These are phyloP conservation scores for Allodekkera sacchari DNA, from an alignment of 805 yeast genomes.

Conservation along the genomic window DNA sequence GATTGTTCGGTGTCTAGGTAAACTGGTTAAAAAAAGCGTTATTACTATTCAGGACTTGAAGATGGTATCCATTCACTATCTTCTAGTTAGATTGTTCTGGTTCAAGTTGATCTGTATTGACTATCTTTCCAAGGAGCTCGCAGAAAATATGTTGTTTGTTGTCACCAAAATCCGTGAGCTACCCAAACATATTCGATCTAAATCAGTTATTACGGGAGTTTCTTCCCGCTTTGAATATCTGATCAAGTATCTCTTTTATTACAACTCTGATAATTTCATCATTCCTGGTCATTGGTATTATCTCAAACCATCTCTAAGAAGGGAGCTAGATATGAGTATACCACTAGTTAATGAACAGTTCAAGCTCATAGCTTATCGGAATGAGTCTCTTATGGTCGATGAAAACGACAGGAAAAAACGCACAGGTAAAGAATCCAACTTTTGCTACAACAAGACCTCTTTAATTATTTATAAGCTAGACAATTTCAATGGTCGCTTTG, in stretches of 20 bases:
- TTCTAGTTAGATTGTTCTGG: slow-evolving; percentile 67
- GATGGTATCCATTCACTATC: slow-evolving; percentile 26
- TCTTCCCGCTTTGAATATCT: slow-evolving; percentile 23
- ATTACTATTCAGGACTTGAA: slow-evolving; percentile 14
- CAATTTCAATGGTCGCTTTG: slow-evolving; percentile 8
- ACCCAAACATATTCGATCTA: slow-evolving; percentile 9
- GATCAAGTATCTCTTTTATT: slow-evolving; percentile 35
- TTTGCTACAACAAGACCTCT: slow-evolving; percentile 11
- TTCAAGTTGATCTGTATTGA: slow-evolving; percentile 48
- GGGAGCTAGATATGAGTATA: slow-evolving; percentile 26
- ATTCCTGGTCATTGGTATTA: slow-evolving; percentile 56
- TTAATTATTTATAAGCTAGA: slow-evolving; percentile 22
- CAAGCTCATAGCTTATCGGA: slow-evolving; percentile 55
- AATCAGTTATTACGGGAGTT: slow-evolving; percentile 13
- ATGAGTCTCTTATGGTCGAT: slow-evolving; percentile 61
- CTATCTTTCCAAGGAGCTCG: slow-evolving; percentile 53
- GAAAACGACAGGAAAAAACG: slow-evolving; percentile 11
- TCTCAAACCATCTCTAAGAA: slow-evolving; percentile 40
- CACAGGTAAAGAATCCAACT: slow-evolving; percentile 1
- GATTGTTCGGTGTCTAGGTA: slow-evolving; percentile 43
- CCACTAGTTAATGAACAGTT: slow-evolving; percentile 37
- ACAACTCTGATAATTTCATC: slow-evolving; percentile 51
- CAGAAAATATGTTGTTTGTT: slow-evolving; percentile 43
- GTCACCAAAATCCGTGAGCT: slow-evolving; percentile 14
- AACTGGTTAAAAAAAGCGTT: slow-evolving; percentile 11